phyloP scores from a whole-genome alignment of 1,284 basidiomycete genomes.

The Athelia psychrophila region DNA sequence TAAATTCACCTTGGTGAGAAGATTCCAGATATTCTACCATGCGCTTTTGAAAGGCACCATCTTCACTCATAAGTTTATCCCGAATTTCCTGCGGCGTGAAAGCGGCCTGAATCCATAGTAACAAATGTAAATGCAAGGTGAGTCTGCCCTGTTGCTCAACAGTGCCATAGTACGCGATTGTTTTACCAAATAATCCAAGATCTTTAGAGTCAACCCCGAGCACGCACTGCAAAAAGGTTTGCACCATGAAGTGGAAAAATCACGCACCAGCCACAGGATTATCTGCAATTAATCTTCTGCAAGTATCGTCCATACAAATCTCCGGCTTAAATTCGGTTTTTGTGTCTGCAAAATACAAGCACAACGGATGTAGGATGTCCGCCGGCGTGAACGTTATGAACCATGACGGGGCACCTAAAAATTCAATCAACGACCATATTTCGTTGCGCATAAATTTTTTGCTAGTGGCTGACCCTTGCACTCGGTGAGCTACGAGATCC shows the following conservation, averaged over 20 bases:
- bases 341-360: slow-evolving; percentile 21
- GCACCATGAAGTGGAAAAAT: slow-evolving; percentile 20
- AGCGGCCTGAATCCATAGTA: slow-evolving; percentile 25
- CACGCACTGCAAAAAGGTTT: slow-evolving; percentile 21
- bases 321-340: slow-evolving; percentile 6
- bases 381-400: slow-evolving; percentile 25
- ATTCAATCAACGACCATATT: slow-evolving; percentile 31
- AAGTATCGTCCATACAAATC: neutral
- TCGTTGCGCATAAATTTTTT: slow-evolving; percentile 35
- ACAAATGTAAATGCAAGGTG: slow-evolving; percentile 28
- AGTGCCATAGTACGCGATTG: slow-evolving; percentile 30
- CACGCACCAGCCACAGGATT: slow-evolving; percentile 23
- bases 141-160: slow-evolving; percentile 32
- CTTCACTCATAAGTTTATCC: slow-evolving; percentile 13
- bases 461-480: slow-evolving; percentile 28
- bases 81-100: slow-evolving; percentile 24
- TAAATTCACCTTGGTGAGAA: slow-evolving; percentile 12
- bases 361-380: slow-evolving; percentile 21
- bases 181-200: slow-evolving; percentile 22
- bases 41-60: slow-evolving; percentile 12
- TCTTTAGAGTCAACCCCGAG: slow-evolving; percentile 9
- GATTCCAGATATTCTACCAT: slow-evolving; percentile 15
- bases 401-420: slow-evolving; percentile 22
- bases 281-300: slow-evolving; percentile 10
- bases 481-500: slow-evolving; percentile 28